phyloP scores from a whole-genome alignment of 352 stramenopile species.

The Phytophthora tubulina region DNA sequence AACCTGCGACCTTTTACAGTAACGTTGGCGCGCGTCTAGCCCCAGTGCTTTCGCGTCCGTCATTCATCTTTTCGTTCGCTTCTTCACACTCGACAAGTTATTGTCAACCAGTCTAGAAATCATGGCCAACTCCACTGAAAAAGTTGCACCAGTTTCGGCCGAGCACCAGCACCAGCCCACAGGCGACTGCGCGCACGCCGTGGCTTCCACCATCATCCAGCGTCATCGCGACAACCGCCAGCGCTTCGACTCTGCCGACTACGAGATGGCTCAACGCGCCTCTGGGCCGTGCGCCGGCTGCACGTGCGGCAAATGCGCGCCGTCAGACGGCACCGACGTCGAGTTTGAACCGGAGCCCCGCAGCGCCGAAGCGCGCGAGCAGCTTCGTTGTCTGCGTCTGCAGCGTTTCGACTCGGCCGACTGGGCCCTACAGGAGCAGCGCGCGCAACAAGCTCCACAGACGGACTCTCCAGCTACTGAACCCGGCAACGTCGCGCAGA shows the following conservation, averaged over 20 bases:
- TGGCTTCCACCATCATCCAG: constrained; percentile 61
- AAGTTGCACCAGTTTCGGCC: constrained; percentile 7
- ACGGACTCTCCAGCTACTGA: constrained; percentile 13
- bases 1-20: constrained; percentile 32
- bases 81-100: constrained; percentile 1
- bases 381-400: constrained; percentile 61
- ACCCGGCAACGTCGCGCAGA: constrained; percentile 51
- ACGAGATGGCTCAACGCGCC: constrained; percentile 55
- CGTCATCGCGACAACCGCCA: constrained; percentile 63
- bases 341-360: constrained; percentile 56
- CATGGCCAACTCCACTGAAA: constrained; percentile 35
- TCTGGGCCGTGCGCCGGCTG: constrained; percentile 36
- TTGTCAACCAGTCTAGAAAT: background rate
- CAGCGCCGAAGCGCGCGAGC: constrained; percentile 37
- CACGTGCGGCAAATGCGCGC: constrained; percentile 32
- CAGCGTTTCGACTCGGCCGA: constrained; percentile 84
- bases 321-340: constrained; percentile 38
- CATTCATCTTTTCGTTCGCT: constrained; percentile 37
- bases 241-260: constrained; percentile 83
- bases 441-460: constrained; percentile 17
- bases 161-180: constrained; percentile 29
- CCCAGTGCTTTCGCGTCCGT: background rate
- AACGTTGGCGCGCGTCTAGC: constrained; percentile 1
- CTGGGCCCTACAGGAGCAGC: constrained; percentile 61
- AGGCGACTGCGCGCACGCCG: constrained; percentile 33